These are phyloP conservation scores for Tolypocladium pustulatum DNA, from an alignment of 2,329 filamentous ascomycete species.

Conservation along the genomic window DNA sequence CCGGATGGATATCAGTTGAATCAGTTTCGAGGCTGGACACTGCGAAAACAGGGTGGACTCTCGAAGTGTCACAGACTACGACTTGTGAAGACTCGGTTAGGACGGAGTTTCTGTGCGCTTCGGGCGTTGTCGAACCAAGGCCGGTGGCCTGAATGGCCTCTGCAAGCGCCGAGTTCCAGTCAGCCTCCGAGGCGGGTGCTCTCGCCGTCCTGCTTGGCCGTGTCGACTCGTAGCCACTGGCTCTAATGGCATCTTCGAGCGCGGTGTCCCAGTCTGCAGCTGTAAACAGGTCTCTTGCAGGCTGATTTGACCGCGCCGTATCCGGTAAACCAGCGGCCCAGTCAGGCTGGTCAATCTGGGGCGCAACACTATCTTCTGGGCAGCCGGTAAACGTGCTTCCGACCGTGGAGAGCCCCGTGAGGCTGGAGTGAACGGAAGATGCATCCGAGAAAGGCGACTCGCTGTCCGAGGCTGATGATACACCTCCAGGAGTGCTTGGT, in stretches of 20 bases:
- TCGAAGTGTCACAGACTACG: neutral
- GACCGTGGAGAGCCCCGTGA: constrained; percentile 5
- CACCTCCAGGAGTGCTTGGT: constrained; percentile 1
- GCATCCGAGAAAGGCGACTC: constrained; percentile 7
- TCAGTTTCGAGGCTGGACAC: neutral
- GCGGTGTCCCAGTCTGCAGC: neutral
- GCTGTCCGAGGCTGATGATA: constrained; percentile 5
- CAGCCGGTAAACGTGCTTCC: constrained; percentile 1
- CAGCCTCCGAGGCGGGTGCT: neutral
- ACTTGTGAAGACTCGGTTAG: neutral
- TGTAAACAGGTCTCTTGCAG: neutral
- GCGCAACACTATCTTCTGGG: neutral
- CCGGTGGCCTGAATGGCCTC: neutral
- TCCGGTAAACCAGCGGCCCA: neutral
- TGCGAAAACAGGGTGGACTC: neutral
- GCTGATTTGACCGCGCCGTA: neutral
- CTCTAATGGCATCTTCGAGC: neutral
- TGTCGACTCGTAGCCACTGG: neutral
- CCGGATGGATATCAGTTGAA: constrained; percentile 1
- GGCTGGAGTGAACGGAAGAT: constrained; percentile 3
- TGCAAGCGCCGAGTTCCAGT: neutral
- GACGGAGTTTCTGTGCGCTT: neutral
- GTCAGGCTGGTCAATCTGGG: neutral
- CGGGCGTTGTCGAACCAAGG: neutral
- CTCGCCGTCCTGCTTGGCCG: neutral